Base-by-base conservation (phyloP, 345 rosid genomes). In the Clarkia xantiana region DNA sequence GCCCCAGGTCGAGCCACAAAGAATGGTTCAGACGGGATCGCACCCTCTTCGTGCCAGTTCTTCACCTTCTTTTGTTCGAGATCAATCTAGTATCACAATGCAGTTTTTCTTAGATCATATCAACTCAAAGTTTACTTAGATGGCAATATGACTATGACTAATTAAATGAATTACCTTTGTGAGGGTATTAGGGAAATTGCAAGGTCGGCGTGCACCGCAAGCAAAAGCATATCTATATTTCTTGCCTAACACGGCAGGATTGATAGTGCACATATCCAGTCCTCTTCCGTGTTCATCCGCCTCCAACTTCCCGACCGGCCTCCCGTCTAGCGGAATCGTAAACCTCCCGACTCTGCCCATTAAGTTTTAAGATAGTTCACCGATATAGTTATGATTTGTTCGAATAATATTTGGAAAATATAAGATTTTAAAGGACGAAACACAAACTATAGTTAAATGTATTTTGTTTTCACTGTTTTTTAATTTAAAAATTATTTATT, bases 241-340 rank as follows among this genome's bases (percentile, higher is more conserved):
- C 57, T 59, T 72, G 41, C 95, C 97, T 61, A 83, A 57, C 58
- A 67, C 55, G 18, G 66, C 64, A 36, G 88, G 97, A 71, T 90
- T 90, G 40, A 86, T 76, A 73, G 81, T 81, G 67, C 97, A 90
- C 97, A 90, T 86, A 53, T 90, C 97, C 91, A 90, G 79, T n/a
- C 91, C 97, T 58, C 77, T 83, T 2, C 98, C 98, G 69, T 90
- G 97, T 55, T 90, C 84, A 45, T 83, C 71, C 10, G 89, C 74
- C 69, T 78, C 94, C 45, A 91, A 51, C 44, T 51, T 65, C 53
- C 98, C 94, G 8, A 59, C 57, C 23, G 76, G 80, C 59, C 89
- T 81, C 64, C 98, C 98, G 44, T 86, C 94, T 18, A 91, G 42
- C 18, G 98, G 98, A 58, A 91, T 78, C 40, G 0, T 74, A 55